Conservation (phyloP, 495 filamentous ascomycete species). For the Penicillium desertorum region DNA sequence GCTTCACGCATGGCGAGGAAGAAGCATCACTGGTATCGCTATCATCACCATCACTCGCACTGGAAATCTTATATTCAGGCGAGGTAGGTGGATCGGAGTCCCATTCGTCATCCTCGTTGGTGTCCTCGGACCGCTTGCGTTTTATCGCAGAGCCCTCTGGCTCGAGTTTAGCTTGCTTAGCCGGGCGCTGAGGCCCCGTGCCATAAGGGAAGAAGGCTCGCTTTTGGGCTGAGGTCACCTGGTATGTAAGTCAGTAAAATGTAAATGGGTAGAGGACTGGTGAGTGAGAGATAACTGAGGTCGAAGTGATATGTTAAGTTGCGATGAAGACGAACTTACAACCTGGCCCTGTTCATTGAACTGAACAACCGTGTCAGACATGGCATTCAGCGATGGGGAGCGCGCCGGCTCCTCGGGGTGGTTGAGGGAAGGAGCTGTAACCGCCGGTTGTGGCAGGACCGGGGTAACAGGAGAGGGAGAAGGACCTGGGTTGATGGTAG, state of each 20-base stretch:
- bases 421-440: neutral
- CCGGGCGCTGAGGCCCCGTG: too few relatives aligned
- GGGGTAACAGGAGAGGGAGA: neutral
- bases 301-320: neutral
- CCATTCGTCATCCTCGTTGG: neutral
- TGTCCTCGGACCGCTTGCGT: neutral
- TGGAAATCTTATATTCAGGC: neutral
- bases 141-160: neutral
- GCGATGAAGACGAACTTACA: neutral
- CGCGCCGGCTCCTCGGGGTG: neutral
- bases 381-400: neutral
- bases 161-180: neutral
- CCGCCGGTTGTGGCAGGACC: neutral
- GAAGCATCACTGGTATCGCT: constrained; percentile 7
- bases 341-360: neutral
- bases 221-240: neutral
- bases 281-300: neutral
- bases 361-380: neutral
- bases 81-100: neutral
- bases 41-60: constrained; percentile 1
- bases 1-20: neutral
- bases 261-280: neutral
- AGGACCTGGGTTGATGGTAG: neutral
- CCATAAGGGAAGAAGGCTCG: neutral
- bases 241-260: neutral